A percentile compares a stretch with the other conserved stretches of the same genome.
Conservation (phyloP, 1,284 basidiomycete genomes). For the Rhodotorula sp. region DNA sequence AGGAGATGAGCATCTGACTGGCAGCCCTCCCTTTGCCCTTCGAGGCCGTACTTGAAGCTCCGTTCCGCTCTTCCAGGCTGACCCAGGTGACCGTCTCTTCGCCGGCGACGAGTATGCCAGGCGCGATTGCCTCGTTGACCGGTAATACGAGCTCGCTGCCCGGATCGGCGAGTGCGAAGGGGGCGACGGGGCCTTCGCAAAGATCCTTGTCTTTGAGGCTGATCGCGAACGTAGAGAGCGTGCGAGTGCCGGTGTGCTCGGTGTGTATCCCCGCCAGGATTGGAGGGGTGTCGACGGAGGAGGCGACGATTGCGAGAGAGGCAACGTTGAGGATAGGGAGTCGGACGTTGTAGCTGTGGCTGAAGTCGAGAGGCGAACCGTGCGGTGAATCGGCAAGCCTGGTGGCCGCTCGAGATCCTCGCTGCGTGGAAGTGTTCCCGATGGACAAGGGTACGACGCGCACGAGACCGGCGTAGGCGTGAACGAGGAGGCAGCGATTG, state of each 20-base stretch:
- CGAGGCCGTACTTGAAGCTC: background rate
- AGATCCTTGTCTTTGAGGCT: constrained; percentile 36
- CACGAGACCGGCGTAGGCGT: constrained; percentile 43
- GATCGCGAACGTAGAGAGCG: constrained; percentile 20
- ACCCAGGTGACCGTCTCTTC: constrained; percentile 31
- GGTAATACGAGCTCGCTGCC: constrained; percentile 37
- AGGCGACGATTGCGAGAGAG: constrained; percentile 28
- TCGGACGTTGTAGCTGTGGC: constrained; percentile 34
- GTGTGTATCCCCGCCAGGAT: constrained; percentile 24
- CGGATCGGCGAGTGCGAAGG: constrained; percentile 26
- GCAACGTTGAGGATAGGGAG: constrained; percentile 39
- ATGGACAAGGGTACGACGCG: constrained; percentile 39
- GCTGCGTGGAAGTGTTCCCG: background rate
- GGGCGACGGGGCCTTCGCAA: constrained; percentile 5
- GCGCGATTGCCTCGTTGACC: background rate
- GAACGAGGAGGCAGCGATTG: constrained; percentile 30
- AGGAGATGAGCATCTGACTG: background rate
- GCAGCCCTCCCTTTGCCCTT: constrained; percentile 23
- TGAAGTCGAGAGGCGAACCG: constrained; percentile 25
- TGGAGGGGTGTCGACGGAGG: background rate
- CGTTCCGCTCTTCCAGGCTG: background rate
- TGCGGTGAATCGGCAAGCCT: background rate
- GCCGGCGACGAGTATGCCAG: constrained; percentile 40
- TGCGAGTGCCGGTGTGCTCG: constrained; percentile 14
- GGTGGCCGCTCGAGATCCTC: background rate